A percentile compares a stretch with the other conserved stretches of the same genome.
These are phyloP conservation scores for Hymenoscyphus scutula DNA, from an alignment of 2,329 filamentous ascomycete genomes.

Conservation along the genomic window DNA sequence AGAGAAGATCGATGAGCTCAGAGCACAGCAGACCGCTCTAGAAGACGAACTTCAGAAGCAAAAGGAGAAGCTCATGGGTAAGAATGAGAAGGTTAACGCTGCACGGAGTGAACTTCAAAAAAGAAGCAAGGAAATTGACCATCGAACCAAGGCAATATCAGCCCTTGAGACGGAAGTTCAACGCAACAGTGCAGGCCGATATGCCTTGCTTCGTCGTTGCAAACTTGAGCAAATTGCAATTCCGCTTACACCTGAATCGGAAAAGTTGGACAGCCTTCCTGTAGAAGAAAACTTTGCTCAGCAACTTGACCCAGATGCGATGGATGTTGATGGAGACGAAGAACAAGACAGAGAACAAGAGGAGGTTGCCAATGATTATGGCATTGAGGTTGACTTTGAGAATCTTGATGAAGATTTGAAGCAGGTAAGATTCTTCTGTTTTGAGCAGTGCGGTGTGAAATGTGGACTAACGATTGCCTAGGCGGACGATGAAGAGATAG, in stretches of 20 bases:
- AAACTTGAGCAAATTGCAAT: constrained; percentile 91
- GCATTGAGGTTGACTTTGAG: constrained; percentile 85
- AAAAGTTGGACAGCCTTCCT: constrained; percentile 73
- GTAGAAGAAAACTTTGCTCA: constrained; percentile 79
- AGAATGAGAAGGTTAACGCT: constrained; percentile 72
- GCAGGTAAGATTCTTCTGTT: constrained; percentile 53
- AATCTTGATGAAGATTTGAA: constrained; percentile 79
- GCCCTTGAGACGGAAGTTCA: constrained; percentile 82
- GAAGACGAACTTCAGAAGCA: constrained; percentile 68
- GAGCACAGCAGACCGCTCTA: constrained; percentile 74
- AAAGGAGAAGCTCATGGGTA: constrained; percentile 65
- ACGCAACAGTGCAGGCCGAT: constrained; percentile 79
- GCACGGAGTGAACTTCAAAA: constrained; percentile 79
- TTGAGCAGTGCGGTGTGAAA: constrained; percentile 31
- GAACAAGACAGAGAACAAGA: constrained; percentile 69
- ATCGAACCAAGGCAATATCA: constrained; percentile 69
- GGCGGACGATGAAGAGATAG: constrained; percentile 67
- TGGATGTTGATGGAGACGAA: constrained; percentile 83
- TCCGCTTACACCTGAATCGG: constrained; percentile 71
- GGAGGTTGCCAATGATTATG: constrained; percentile 78
- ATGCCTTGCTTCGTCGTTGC: constrained; percentile 80
- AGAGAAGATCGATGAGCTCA: constrained; percentile 66
- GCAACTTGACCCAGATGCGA: constrained; percentile 78
- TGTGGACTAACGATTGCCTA: constrained; percentile 38
- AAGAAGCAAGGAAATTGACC: constrained; percentile 79